Evolutionary conservation across 345 rosid species (phyloP).

Genomic region (Rhizophora mangle): DNA sequence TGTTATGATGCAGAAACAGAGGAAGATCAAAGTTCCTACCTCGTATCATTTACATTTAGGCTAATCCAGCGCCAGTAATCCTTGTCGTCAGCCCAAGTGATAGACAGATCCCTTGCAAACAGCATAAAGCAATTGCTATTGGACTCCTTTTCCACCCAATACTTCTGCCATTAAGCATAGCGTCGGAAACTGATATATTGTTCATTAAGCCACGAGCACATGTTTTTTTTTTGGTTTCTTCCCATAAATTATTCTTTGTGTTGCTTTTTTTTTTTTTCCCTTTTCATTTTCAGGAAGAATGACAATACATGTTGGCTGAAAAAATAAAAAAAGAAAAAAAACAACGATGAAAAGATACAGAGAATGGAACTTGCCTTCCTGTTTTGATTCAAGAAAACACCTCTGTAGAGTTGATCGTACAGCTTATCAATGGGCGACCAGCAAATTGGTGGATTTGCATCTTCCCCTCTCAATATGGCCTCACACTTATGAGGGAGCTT

Average conservation of each 20-base stretch:
- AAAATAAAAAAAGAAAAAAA: background rate
- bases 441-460: slow-evolving; percentile 40
- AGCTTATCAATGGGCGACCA: slow-evolving; percentile 27
- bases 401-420: slow-evolving; percentile 33
- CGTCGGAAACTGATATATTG: background rate
- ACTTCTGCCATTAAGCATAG: slow-evolving; percentile 32
- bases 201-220: background rate
- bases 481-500: slow-evolving; percentile 46
- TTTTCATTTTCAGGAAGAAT: too few relatives aligned
- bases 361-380: slow-evolving; percentile 34
- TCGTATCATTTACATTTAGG: slow-evolving; percentile 34
- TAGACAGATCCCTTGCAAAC: slow-evolving; percentile 50
- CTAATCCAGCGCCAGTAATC: slow-evolving; percentile 54
- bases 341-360: background rate
- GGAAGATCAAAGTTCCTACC: background rate
- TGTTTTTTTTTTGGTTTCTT: background rate
- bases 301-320: background rate
- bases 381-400: slow-evolving; percentile 44
- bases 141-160: slow-evolving; percentile 48
- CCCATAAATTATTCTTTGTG: too few relatives aligned
- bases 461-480: slow-evolving; percentile 41
- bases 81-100: slow-evolving; percentile 56
- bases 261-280: too few relatives aligned
- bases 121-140: slow-evolving; percentile 57
- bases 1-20: background rate